Percentiles rank a stretch among this genome's conserved stretches.
These are phyloP conservation scores for Leishmania tropica DNA, from an alignment of 208 protist genomes.

Conservation along the genomic window DNA sequence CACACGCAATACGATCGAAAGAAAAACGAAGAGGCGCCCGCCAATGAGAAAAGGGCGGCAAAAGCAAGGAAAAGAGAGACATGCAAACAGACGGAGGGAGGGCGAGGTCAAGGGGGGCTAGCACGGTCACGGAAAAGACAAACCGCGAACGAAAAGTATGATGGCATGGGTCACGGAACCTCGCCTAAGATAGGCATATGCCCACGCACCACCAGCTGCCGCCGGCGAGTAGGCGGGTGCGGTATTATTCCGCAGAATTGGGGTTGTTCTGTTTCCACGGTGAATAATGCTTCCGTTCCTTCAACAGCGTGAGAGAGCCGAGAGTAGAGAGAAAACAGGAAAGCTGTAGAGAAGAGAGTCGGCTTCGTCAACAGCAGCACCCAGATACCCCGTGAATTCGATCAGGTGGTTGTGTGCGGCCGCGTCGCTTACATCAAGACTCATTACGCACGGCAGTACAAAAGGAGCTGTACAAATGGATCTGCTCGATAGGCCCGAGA, in stretches of 20 bases:
- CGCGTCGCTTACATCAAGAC: background rate
- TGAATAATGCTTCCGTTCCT: background rate
- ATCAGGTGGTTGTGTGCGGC: background rate
- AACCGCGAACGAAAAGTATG: background rate
- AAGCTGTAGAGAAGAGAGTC: background rate
- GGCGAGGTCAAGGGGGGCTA: background rate
- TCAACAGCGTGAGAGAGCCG: background rate
- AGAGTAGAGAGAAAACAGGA: background rate
- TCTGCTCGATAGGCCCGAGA: background rate
- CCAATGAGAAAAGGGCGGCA: background rate
- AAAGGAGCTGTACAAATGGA: background rate
- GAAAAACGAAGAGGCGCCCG: background rate
- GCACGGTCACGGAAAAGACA: background rate
- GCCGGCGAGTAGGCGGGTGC: background rate
- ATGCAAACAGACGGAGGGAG: background rate
- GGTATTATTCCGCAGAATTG: background rate
- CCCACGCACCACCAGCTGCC: background rate
- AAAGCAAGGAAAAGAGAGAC: background rate
- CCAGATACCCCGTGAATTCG: background rate
- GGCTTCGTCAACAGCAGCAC: background rate
- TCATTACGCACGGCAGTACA: background rate
- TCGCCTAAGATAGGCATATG: background rate
- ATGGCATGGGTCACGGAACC: background rate
- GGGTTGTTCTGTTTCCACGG: background rate
- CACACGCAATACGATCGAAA: too few species aligned